A percentile compares a stretch with the other conserved stretches of the same genome.
Conservation (phyloP, 129 eudicot genomes). For the Saussurea involucrata region DNA sequence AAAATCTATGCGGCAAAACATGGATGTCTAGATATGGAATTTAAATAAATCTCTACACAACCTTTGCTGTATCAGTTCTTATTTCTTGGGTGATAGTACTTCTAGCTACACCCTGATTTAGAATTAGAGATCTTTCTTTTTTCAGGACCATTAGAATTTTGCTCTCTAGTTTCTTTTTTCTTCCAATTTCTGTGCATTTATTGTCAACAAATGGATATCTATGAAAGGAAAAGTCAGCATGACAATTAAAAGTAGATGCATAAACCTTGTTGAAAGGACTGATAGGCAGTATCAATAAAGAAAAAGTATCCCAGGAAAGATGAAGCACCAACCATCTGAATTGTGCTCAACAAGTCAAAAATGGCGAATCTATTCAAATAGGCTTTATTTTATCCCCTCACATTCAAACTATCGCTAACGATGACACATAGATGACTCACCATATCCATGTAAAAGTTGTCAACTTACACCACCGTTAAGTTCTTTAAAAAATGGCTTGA, state of each 20-base stretch:
- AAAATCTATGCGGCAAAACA: no score
- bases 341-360: not conserved
- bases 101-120: no score
- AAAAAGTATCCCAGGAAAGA: not conserved
- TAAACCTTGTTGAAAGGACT: no score
- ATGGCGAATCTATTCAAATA: not conserved
- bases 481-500: not conserved
- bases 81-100: no score
- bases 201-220: not conserved
- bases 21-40: no score
- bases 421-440: conserved; percentile 1
- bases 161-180: not conserved
- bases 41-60: no score
- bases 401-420: not conserved
- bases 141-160: no score
- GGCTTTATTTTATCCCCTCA: not conserved
- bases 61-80: no score
- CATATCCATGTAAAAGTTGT: not conserved
- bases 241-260: no score
- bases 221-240: not conserved
- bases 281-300: not conserved
- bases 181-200: not conserved
- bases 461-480: not conserved
- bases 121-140: no score
- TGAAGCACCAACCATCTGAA: not conserved